Base-by-base conservation (phyloP, 2,329 filamentous ascomycete genomes). In the Apiospora pterosperma region DNA sequence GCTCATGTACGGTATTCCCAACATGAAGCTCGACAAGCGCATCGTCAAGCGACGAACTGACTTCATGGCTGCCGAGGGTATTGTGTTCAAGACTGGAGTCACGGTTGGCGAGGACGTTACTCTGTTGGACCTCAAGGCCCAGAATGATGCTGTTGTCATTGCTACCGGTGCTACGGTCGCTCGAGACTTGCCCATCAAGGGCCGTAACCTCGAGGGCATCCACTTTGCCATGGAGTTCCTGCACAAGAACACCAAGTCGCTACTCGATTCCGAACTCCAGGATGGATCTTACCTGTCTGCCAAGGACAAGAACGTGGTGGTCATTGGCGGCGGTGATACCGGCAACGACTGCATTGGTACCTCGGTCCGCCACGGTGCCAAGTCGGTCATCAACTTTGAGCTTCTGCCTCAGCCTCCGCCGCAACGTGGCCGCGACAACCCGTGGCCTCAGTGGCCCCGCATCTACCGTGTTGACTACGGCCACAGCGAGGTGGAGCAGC, bases 1-100 rank as follows among this genome's bases (percentile, higher is more conserved):
- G 63, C 87, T 98, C 74, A 97, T 97, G 95, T 97, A 98, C 76
- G 95, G 95, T 71, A 98, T 98, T 71, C 95, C 95, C 70, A 98
- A 98, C 84, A 98, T 98, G 95, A 98, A 98, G 84, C 91, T 98
- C 48, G 95, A 98, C 83, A 98, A 98, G 86, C 93, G 93, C 76
- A 90, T 97, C 68, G 95, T 98, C 66, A 95, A 97, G 84, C 92
- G 95, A 62, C 92, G 95, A 77, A 93, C 96, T 60, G 92, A 97
- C 79, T 93, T 98, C 79, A 95, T 97, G 92, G 92, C 91, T 63
- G 87, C 89, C 4, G 95, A 97, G 80, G 95, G 95, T 60, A 82
- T 97, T 75, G 85, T 85, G 62, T 97, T 97, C 81, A 88, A 92
- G 79, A 91, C 92, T 36, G 88, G 90, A 67, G 88, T 92, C 63